Percentiles rank a stretch among this genome's conserved stretches.
Conservation (phyloP, 441 rosid genomes). For the Breynia disticha region DNA sequence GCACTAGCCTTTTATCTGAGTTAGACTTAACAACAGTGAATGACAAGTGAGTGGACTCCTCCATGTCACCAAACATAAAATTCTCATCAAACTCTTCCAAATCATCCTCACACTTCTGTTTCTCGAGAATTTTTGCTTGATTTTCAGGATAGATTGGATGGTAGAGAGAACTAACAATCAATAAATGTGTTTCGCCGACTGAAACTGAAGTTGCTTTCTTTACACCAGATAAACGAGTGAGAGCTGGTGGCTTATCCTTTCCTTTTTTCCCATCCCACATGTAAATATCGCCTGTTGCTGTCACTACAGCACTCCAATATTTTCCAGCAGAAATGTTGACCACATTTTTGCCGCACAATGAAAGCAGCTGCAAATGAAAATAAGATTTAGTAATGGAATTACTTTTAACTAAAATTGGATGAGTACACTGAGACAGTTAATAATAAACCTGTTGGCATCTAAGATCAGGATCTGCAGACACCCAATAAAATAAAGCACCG, state of each 20-base stretch:
- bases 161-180: slow-evolving; percentile 73
- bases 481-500: slow-evolving; percentile 90
- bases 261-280: slow-evolving; percentile 84
- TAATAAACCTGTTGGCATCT: slow-evolving; percentile 80
- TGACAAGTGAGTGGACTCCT: slow-evolving; percentile 30
- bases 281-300: slow-evolving; percentile 80
- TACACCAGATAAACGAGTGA: slow-evolving; percentile 68
- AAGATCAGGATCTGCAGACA: slow-evolving; percentile 80
- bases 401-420: neutral
- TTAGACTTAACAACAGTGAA: slow-evolving; percentile 25
- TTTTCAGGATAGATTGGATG: slow-evolving; percentile 56
- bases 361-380: slow-evolving; percentile 41
- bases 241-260: slow-evolving; percentile 47
- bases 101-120: slow-evolving; percentile 27
- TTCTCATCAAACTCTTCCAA: slow-evolving; percentile 57
- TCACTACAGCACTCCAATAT: slow-evolving; percentile 83
- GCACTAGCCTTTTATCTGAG: slow-evolving; percentile 27
- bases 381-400: neutral
- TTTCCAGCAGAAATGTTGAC: slow-evolving; percentile 86
- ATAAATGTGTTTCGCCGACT: slow-evolving; percentile 92
- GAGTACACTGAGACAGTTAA: slow-evolving; percentile 11
- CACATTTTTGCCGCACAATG: slow-evolving; percentile 47
- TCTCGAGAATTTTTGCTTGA: slow-evolving; percentile 25
- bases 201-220: slow-evolving; percentile 85
- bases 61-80: slow-evolving; percentile 45